Evolutionary conservation across 371 early-diverging fungal genomes (phyloP).

Genomic region (Mortierella sp.): DNA sequence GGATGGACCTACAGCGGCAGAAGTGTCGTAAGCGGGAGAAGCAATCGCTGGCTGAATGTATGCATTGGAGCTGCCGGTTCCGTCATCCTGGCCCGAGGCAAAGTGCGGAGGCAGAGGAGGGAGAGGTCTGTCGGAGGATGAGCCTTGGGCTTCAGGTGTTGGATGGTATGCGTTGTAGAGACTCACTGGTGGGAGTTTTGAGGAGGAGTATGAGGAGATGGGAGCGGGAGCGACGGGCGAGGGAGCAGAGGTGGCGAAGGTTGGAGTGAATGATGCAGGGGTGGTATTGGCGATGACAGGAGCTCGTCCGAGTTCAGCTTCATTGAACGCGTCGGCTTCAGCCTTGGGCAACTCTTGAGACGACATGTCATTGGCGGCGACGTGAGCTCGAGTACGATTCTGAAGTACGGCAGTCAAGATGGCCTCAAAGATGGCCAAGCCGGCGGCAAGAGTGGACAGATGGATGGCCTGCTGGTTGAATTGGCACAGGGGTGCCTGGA

Average conservation of each 20-base stretch:
- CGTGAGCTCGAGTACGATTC: not conserved
- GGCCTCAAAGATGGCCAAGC: constrained; percentile 16
- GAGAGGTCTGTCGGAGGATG: constrained; percentile 2
- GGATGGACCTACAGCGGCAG: constrained; percentile 6
- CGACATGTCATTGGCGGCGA: not conserved
- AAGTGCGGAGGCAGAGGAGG: constrained; percentile 4
- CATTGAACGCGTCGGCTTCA: not conserved
- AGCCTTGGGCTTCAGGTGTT: not conserved
- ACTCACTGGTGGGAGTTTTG: too few relatives aligned
- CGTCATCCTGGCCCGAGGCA: not conserved
- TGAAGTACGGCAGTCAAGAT: constrained; percentile 15
- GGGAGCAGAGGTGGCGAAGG: too few relatives aligned
- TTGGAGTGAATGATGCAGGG: too few relatives aligned
- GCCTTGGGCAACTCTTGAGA: not conserved
- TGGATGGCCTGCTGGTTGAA: constrained; percentile 9
- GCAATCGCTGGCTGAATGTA: not conserved
- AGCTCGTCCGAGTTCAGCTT: too few relatives aligned
- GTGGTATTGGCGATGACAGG: too few relatives aligned
- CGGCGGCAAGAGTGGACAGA: not conserved
- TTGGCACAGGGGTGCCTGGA: constrained; percentile 13
- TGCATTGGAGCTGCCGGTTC: not conserved
- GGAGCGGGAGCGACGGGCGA: too few relatives aligned
- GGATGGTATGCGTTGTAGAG: not conserved
- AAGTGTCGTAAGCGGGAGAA: not conserved
- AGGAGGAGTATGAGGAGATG: too few relatives aligned